A percentile compares a stretch with the other conserved stretches of the same genome.
phyloP scores from a whole-genome alignment of 208 protist genomes.

The Crithidia thermophila region DNA sequence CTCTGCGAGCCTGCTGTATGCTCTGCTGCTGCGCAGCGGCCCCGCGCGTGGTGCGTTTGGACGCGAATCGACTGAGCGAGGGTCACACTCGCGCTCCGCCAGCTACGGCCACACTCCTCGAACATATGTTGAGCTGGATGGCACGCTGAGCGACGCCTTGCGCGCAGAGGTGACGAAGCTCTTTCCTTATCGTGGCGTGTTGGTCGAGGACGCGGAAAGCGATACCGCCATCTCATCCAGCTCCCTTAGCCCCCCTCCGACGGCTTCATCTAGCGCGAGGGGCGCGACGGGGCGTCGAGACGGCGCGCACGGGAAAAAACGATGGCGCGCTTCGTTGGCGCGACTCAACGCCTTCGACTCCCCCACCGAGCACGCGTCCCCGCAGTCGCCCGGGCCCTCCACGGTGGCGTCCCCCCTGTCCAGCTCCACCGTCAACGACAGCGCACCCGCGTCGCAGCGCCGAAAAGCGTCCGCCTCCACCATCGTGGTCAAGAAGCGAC shows the following conservation, averaged over 20 bases:
- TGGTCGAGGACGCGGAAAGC: neutral
- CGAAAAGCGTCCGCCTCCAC: conserved; percentile 1
- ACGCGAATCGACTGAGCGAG: conserved; percentile 6
- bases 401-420: neutral
- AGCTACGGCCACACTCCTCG: conserved; percentile 16
- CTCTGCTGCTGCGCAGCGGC: conserved; percentile 8
- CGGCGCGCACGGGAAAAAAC: neutral
- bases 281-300: neutral
- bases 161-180: conserved; percentile 8
- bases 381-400: neutral
- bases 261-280: neutral
- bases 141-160: neutral
- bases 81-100: conserved; percentile 2
- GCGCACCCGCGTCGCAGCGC: neutral
- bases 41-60: neutral
- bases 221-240: neutral
- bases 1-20: conserved; percentile 14
- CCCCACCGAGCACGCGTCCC: neutral
- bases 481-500: conserved; percentile 16
- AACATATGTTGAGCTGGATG: conserved; percentile 3
- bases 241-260: neutral
- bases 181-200: conserved; percentile 20
- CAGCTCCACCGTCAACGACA: neutral
- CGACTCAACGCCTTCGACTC: neutral
- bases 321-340: conserved; percentile 6